A percentile compares a stretch with the other conserved stretches of the same genome.
Evolutionary conservation across 2,329 filamentous ascomycete genomes (phyloP).

Genomic region (Ophiognomonia clavigignenti-juglandacearum): DNA sequence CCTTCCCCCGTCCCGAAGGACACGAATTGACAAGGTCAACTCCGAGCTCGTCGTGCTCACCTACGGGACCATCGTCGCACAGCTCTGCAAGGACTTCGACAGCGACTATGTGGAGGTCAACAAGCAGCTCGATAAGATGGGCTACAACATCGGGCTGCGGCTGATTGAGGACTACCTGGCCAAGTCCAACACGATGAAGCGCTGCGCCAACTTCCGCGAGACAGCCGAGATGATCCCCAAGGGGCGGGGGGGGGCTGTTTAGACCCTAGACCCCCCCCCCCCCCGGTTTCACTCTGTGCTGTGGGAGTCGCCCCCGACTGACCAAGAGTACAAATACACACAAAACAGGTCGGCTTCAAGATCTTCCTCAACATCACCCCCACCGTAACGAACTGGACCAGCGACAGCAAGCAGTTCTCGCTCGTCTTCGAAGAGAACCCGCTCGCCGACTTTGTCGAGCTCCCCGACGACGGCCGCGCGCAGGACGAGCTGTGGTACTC

Average conservation of each 20-base stretch:
- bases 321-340: not conserved
- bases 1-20: slow-evolving; percentile 49
- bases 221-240: slow-evolving; percentile 96
- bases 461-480: slow-evolving; percentile 90
- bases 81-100: slow-evolving; percentile 95
- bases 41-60: slow-evolving; percentile 95
- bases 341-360: slow-evolving; percentile 83
- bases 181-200: slow-evolving; percentile 83
- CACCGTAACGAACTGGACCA: slow-evolving; percentile 90
- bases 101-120: slow-evolving; percentile 94
- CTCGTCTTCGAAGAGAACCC: slow-evolving; percentile 96
- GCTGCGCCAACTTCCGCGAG: slow-evolving; percentile 89
- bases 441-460: slow-evolving; percentile 91
- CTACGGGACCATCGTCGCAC: slow-evolving; percentile 94
- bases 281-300: no score
- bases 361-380: slow-evolving; percentile 98
- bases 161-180: slow-evolving; percentile 97
- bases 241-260: slow-evolving; percentile 54
- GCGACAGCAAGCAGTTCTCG: slow-evolving; percentile 93
- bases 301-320: no score
- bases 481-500: slow-evolving; percentile 99
- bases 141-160: slow-evolving; percentile 94
- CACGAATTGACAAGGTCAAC: slow-evolving; percentile 94
- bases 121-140: slow-evolving; percentile 97
- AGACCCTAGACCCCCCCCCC: no score